phyloP scores from a whole-genome alignment of 2,329 filamentous ascomycete genomes.

The Karstenula rhodostoma region DNA sequence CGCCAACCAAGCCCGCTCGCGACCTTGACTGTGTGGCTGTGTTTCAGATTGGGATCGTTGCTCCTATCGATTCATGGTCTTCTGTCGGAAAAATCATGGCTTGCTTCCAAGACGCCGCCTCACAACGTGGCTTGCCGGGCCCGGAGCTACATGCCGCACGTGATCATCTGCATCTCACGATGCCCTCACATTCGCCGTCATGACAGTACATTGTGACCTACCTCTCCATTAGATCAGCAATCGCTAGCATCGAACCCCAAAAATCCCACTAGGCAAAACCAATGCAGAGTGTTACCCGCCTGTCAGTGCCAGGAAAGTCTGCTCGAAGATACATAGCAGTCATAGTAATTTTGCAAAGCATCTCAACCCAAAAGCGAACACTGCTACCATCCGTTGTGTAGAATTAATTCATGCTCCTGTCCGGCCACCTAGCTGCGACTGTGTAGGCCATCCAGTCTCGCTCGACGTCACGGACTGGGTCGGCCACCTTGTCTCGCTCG shows the following conservation, averaged over 20 bases:
- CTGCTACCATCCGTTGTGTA: background rate
- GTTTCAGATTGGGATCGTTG: constrained; percentile 5
- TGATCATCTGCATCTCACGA: background rate
- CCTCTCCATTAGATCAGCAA: background rate
- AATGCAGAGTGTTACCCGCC: too few relatives aligned
- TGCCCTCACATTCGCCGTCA: background rate
- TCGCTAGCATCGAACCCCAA: background rate
- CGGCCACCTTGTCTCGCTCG: background rate
- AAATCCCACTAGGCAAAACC: too few relatives aligned
- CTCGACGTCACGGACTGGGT: background rate
- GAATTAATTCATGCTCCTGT: background rate
- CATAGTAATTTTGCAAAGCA: background rate
- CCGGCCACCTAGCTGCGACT: background rate
- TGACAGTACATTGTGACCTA: background rate
- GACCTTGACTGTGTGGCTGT: constrained; percentile 9
- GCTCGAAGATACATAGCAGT: background rate
- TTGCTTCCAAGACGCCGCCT: background rate
- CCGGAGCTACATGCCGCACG: background rate
- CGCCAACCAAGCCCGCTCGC: background rate
- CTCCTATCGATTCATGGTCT: background rate
- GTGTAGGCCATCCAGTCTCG: constrained; percentile 2
- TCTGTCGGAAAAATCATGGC: constrained; percentile 1
- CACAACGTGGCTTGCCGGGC: background rate
- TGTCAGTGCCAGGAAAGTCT: too few relatives aligned
- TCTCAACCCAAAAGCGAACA: background rate